Evolutionary conservation across 2,329 filamentous ascomycete genomes (phyloP).

Genomic region (Cadophora malorum): DNA sequence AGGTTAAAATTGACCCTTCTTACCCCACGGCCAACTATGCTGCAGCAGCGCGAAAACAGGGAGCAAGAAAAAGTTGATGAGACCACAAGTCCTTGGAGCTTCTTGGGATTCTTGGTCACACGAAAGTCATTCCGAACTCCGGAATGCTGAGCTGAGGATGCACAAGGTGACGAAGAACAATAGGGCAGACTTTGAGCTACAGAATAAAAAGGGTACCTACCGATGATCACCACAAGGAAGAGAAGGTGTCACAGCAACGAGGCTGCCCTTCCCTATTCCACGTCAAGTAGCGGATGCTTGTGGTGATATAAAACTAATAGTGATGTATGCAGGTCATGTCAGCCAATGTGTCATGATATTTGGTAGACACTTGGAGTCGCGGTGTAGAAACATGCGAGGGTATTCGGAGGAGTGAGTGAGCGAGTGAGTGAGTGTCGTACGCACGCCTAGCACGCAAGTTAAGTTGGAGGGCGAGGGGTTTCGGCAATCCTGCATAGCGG

Average conservation of each 20-base stretch:
- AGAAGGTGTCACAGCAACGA: not conserved
- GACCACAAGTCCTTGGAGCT: constrained; percentile 3
- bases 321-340: not conserved
- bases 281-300: not conserved
- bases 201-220: constrained; percentile 10
- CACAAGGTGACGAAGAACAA: not conserved
- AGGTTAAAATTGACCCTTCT: not conserved
- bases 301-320: not conserved
- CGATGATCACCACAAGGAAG: constrained; percentile 16
- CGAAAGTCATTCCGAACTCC: constrained; percentile 8
- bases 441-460: no score
- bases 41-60: constrained; percentile 5
- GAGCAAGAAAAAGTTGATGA: not conserved
- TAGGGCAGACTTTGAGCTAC: constrained; percentile 1
- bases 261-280: constrained; percentile 1
- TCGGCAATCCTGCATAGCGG: not conserved
- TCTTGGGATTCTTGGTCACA: constrained; percentile 10
- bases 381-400: constrained; percentile 1
- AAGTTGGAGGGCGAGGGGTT: not conserved
- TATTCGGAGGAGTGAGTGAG: not conserved
- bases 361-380: constrained; percentile 7
- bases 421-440: not conserved
- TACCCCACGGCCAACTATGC: no score
- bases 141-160: not conserved
- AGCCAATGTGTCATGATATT: constrained; percentile 7